A percentile compares a stretch with the other conserved stretches of the same genome.
Evolutionary conservation across 345 rosid species (phyloP).

Genomic region (Streptanthus diversifolius): DNA sequence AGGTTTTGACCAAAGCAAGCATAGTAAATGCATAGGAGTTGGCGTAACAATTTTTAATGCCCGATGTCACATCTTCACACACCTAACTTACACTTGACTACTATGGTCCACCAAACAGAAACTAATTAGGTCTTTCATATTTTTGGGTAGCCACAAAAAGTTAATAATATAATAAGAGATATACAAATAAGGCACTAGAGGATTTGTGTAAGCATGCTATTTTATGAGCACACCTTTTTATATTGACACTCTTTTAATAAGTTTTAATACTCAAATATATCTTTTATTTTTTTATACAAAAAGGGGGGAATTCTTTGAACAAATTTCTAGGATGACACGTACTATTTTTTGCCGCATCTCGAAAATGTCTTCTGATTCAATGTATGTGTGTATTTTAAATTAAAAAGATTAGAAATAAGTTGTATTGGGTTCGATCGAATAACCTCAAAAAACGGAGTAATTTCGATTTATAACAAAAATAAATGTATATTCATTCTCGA

Average conservation of each 20-base stretch:
- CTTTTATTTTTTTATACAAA: neutral
- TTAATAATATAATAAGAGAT: neutral
- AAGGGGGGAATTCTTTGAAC: neutral
- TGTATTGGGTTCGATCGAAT: neutral
- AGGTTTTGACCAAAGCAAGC: slow-evolving; percentile 19
- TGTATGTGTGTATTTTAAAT: neutral
- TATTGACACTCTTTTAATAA: neutral
- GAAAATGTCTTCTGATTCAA: slow-evolving; percentile 6
- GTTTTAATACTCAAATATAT: too few relatives aligned
- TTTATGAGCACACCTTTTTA: neutral
- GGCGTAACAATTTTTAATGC: neutral
- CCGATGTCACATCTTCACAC: slow-evolving; percentile 21
- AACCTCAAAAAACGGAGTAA: too few relatives aligned
- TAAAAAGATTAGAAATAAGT: neutral
- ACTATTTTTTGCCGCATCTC: neutral
- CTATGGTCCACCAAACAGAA: slow-evolving; percentile 13
- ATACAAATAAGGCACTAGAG: neutral
- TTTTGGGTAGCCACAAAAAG: neutral
- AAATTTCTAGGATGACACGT: slow-evolving; percentile 3
- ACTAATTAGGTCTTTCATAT: slow-evolving; percentile 6
- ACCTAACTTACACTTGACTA: slow-evolving; percentile 8
- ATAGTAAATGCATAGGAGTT: slow-evolving; percentile 7
- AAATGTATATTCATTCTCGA: slow-evolving; percentile 12
- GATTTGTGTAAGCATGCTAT: neutral
- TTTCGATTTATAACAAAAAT: neutral